Percentiles rank a stretch among this genome's conserved stretches.
These are phyloP conservation scores for Dentipellis fragilis DNA, from an alignment of 768 basidiomycete genomes.

Conservation along the genomic window DNA sequence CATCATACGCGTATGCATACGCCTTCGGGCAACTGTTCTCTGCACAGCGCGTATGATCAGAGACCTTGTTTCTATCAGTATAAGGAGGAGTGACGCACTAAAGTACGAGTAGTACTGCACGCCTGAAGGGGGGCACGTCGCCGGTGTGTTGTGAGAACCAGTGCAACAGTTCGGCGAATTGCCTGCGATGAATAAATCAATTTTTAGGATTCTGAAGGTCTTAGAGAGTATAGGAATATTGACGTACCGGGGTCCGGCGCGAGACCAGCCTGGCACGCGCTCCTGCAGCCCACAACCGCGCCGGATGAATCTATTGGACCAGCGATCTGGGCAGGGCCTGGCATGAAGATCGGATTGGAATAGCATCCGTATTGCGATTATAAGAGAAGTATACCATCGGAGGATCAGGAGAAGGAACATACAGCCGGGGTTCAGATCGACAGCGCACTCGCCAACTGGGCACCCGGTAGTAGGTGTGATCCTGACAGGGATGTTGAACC, in stretches of 20 bases:
- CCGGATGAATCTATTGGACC: conserved; percentile 45
- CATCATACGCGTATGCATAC: conserved; percentile 49
- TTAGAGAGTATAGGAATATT: not conserved
- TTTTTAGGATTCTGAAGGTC: not conserved
- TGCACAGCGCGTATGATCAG: conserved; percentile 6
- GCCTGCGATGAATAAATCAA: conserved; percentile 12
- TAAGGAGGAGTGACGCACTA: not conserved
- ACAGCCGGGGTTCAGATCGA: conserved; percentile 21
- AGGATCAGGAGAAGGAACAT: not conserved
- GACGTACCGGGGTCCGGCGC: conserved; percentile 23
- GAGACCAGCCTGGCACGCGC: conserved; percentile 38
- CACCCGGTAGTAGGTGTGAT: conserved; percentile 51
- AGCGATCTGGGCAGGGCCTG: conserved; percentile 40
- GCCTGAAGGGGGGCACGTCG: conserved; percentile 27
- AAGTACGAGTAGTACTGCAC: conserved; percentile 10
- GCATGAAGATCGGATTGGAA: not conserved
- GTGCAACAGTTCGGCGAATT: conserved; percentile 31
- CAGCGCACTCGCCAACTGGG: conserved; percentile 43
- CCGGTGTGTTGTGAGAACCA: conserved; percentile 20
- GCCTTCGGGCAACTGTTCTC: conserved; percentile 34
- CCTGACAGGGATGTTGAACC: conserved; percentile 48
- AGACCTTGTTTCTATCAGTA: not conserved
- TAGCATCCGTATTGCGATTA: too few species aligned
- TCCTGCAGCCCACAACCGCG: conserved; percentile 49
- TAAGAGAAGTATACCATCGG: too few species aligned